Evolutionary conservation across 495 filamentous ascomycete species (phyloP).

Genomic region (Endocarpon pusillum): DNA sequence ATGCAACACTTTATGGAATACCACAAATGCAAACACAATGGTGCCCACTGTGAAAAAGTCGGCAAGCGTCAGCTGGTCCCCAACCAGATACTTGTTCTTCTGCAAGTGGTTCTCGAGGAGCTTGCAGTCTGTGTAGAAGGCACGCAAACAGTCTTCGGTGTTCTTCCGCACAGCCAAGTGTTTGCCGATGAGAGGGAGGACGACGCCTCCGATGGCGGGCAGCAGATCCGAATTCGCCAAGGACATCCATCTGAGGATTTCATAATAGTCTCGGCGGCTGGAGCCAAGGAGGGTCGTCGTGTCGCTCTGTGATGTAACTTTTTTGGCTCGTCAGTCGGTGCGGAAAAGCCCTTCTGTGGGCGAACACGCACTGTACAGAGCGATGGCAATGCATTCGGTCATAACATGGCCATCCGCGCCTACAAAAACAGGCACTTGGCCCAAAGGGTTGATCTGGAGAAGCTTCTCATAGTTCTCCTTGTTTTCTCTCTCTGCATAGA

Average conservation of each 20-base stretch:
- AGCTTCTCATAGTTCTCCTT: constrained; percentile 1
- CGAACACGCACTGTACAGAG: constrained; percentile 3
- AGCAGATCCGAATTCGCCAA: constrained; percentile 3
- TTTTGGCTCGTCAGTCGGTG: too few relatives aligned
- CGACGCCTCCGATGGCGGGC: constrained; percentile 1
- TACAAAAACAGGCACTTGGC: constrained; percentile 4
- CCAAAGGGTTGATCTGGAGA: constrained; percentile 5
- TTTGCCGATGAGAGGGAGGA: constrained; percentile 3
- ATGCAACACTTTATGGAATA: constrained; percentile 3
- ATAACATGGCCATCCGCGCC: constrained; percentile 3
- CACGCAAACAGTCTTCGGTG: background rate
- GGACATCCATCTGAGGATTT: constrained; percentile 3
- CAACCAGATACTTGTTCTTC: constrained; percentile 2
- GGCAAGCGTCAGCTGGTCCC: constrained; percentile 2
- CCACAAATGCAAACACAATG: constrained; percentile 1
- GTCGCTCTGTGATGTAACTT: constrained; percentile 2
- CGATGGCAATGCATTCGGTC: constrained; percentile 4
- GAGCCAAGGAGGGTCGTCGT: constrained; percentile 2
- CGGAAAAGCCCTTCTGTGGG: too few relatives aligned
- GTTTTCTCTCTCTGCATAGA: too few relatives aligned
- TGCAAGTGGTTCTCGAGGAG: constrained; percentile 3
- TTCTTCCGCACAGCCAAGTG: background rate
- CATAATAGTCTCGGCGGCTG: background rate
- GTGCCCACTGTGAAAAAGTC: constrained; percentile 3
- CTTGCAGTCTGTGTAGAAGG: constrained; percentile 1